Conservation (phyloP, 192 early-diverging fungal genomes). For the Coemansia guatemalensis region DNA sequence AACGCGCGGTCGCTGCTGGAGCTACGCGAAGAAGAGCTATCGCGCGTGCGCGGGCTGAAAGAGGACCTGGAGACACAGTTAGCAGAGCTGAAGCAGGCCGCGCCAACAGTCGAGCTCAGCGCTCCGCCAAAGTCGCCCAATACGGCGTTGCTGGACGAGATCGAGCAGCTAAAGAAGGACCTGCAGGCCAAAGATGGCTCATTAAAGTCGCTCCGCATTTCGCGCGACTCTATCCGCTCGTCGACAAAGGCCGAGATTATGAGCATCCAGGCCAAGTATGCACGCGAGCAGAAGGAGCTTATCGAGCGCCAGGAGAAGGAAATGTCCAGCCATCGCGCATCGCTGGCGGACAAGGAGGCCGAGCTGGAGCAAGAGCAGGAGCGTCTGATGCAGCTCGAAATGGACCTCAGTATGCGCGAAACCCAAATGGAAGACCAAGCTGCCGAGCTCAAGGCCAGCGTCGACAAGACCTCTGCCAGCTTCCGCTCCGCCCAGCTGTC, state of each 20-base stretch:
- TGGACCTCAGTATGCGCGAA: constrained; percentile 42
- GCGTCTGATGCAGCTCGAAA: constrained; percentile 49
- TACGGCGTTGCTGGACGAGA: constrained; percentile 34
- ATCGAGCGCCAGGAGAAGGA: constrained; percentile 38
- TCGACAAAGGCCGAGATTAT: constrained; percentile 51
- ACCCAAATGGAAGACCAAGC: constrained; percentile 51
- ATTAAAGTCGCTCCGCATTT: constrained; percentile 50
- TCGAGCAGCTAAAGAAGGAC: constrained; percentile 44
- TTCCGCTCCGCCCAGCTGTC: constrained; percentile 15
- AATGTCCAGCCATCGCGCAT: constrained; percentile 30
- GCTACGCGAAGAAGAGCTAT: constrained; percentile 45
- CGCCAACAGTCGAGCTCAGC: constrained; percentile 18
- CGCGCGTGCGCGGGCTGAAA: constrained; percentile 45
- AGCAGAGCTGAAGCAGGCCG: constrained; percentile 25
- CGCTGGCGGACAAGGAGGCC: constrained; percentile 35
- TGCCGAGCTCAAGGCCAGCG: constrained; percentile 34
- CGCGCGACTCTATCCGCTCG: constrained; percentile 47
- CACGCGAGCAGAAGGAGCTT: constrained; percentile 39
- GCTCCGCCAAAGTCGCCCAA: constrained; percentile 38
- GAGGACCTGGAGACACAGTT: constrained; percentile 51
- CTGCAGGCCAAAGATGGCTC: constrained; percentile 47
- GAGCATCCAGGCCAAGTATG: constrained; percentile 49
- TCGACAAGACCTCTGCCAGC: constrained; percentile 16
- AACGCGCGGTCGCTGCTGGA: constrained; percentile 35
- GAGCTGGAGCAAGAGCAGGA: constrained; percentile 52